Conservation (phyloP, 345 rosid species). For the Syzygium grande region DNA sequence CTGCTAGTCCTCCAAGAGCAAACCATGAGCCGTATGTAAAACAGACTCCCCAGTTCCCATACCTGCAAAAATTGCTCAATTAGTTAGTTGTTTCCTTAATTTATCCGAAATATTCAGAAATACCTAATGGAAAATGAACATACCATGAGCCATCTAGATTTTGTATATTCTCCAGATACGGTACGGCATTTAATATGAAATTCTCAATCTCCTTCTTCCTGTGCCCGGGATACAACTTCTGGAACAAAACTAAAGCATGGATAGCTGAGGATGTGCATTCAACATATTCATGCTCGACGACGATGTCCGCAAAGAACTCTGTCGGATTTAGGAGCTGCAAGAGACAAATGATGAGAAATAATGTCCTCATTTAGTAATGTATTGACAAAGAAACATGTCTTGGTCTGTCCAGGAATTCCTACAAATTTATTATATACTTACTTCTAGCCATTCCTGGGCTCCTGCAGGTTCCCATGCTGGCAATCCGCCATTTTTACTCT, state of each 20-base stretch:
- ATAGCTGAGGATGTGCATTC: conserved; percentile 43
- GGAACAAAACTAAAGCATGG: conserved; percentile 22
- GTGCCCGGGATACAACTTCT: conserved; percentile 32
- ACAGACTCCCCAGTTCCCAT: conserved; percentile 51
- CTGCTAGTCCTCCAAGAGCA: conserved; percentile 33
- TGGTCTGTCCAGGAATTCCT: not conserved
- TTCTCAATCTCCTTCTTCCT: conserved; percentile 35
- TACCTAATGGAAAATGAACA: too few relatives aligned
- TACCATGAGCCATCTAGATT: conserved; percentile 49
- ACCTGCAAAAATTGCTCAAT: conserved; percentile 8
- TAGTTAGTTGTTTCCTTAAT: not conserved
- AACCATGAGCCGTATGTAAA: conserved; percentile 40
- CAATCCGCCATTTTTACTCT: conserved; percentile 54
- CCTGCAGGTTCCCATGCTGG: conserved; percentile 56
- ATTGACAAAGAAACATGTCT: not conserved
- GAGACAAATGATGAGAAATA: not conserved
- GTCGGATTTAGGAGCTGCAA: too few relatives aligned
- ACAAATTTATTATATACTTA: conserved; percentile 7
- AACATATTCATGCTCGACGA: too few relatives aligned
- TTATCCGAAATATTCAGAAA: not conserved
- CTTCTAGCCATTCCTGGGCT: conserved; percentile 45
- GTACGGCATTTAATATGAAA: conserved; percentile 25
- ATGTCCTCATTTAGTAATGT: not conserved
- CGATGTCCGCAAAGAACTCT: too few relatives aligned
- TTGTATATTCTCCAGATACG: conserved; percentile 29